Evolutionary conservation across 441 rosid genomes (phyloP).

Genomic region (Manihot esculenta): DNA sequence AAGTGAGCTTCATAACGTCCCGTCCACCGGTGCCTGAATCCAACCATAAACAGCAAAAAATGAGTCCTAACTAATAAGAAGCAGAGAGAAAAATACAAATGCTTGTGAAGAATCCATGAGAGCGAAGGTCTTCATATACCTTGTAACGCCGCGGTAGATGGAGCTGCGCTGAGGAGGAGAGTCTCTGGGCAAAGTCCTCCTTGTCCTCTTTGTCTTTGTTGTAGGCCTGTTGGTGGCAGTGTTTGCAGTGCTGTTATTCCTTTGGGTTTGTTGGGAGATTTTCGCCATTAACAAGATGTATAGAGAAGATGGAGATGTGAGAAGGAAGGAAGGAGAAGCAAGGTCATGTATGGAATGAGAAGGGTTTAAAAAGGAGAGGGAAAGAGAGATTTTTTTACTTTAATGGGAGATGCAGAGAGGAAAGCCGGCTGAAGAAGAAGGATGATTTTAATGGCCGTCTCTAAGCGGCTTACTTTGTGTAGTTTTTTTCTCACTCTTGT

Average conservation of each 20-base stretch:
- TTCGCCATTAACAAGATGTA: conserved; percentile 41
- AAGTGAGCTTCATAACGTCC: conserved; percentile 91
- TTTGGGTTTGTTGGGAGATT: conserved; percentile 25
- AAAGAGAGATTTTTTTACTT: not conserved
- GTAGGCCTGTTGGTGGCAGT: not conserved
- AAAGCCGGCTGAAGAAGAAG: conserved; percentile 26
- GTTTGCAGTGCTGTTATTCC: not conserved
- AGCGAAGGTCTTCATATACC: conserved; percentile 25
- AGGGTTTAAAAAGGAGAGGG: not conserved
- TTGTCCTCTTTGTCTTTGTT: conserved; percentile 38
- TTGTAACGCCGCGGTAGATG: conserved; percentile 58
- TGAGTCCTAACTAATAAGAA: not conserved
- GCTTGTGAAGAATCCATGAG: too few species aligned
- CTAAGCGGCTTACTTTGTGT: conserved; percentile 28
- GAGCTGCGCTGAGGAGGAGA: conserved; percentile 62
- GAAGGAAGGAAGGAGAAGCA: too few species aligned
- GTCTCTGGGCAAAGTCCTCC: conserved; percentile 48
- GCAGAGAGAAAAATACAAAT: not conserved
- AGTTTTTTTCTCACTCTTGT: conserved; percentile 22
- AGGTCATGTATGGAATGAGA: too few species aligned
- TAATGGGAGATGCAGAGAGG: not conserved
- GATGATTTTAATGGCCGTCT: conserved; percentile 32
- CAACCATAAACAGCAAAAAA: not conserved
- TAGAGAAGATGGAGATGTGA: not conserved
- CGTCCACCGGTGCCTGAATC: conserved; percentile 84